A percentile compares a stretch with the other conserved stretches of the same genome.
Evolutionary conservation across 2,329 filamentous ascomycete genomes (phyloP).

Genomic region (Arthrobotrys megalospora): DNA sequence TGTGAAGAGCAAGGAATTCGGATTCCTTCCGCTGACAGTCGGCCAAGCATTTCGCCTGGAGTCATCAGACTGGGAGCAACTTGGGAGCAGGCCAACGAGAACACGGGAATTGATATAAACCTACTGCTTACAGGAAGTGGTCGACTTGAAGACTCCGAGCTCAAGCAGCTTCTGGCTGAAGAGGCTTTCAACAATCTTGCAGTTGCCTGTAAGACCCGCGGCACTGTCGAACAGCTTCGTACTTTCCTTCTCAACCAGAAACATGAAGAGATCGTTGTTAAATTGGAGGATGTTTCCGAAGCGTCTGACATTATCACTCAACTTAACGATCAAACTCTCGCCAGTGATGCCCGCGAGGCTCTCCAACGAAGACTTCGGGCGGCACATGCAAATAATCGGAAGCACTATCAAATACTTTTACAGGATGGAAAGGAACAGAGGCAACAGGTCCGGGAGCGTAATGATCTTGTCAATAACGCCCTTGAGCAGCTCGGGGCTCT

Average conservation of each 20-base stretch:
- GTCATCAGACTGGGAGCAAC: slow-evolving; percentile 16
- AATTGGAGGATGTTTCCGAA: slow-evolving; percentile 65
- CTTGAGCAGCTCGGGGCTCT: slow-evolving; percentile 64
- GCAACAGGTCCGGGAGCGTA: slow-evolving; percentile 62
- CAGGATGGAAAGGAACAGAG: slow-evolving; percentile 57
- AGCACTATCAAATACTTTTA: slow-evolving; percentile 62
- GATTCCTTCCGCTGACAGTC: slow-evolving; percentile 6
- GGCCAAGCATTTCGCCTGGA: not conserved
- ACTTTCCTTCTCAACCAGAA: slow-evolving; percentile 65
- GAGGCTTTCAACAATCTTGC: slow-evolving; percentile 65
- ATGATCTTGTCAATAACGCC: slow-evolving; percentile 65
- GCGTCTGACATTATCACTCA: slow-evolving; percentile 64
- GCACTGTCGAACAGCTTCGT: slow-evolving; percentile 64
- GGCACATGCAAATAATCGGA: slow-evolving; percentile 65
- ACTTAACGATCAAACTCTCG: slow-evolving; percentile 61
- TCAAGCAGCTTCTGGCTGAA: slow-evolving; percentile 63
- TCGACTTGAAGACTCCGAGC: slow-evolving; percentile 62
- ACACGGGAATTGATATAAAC: slow-evolving; percentile 64
- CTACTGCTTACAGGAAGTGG: slow-evolving; percentile 62
- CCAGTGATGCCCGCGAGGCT: slow-evolving; percentile 49
- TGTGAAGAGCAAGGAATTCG: slow-evolving; percentile 46
- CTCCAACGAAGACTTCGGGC: slow-evolving; percentile 64
- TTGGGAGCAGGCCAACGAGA: slow-evolving; percentile 59
- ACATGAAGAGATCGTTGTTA: slow-evolving; percentile 64
- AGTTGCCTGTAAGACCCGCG: slow-evolving; percentile 65